Base-by-base conservation (phyloP, 805 yeast species). In the Ogataea wickerhamii region DNA sequence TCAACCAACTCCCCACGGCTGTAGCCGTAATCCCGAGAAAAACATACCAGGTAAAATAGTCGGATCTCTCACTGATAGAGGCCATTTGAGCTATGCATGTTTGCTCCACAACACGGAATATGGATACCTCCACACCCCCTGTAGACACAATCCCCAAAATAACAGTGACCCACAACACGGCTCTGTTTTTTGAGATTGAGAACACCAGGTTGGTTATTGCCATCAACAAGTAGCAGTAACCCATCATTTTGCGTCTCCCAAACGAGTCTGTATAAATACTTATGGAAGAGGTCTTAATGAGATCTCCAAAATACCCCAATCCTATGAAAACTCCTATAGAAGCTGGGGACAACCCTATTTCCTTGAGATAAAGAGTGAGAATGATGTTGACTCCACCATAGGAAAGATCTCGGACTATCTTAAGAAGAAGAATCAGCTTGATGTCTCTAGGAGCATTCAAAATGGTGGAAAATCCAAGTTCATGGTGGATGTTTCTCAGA, bases 61-160 rank as follows among this genome's bases (percentile, higher is more conserved):
- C 81, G 0, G 80, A 65, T 37, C 80, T 54, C 21, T 67, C 58
- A 8, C 61, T 63, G 12, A 61, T 49, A 5, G 64, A 55, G 4
- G 67, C 63, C 40, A 76, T 51, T 13, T 74, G 70, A 0, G 80
- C 77, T 25, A 76, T 60, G 1, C 73, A 54, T 21, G 74, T 63
- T 44, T 75, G 80, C 47, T 76, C 82, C n/a, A 76, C 59, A 6
- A 78, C 69, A 41, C 79, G 60, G 54, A 75, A 76, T 1, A 81
- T 78, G 0, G 81, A 80, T 18, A 73, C 76, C 42, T 76, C 82
- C 5, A 71, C 71, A 4, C 82, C 82, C n/a, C 71, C 61, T 2
- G 80, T 78, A 2, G 80, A 73, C 18, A 76, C 61, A n/a, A 74
- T 70, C 2, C 82, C 82, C 8, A 71, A 29, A 12, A 71, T 54